Evolutionary conservation across 2,329 filamentous ascomycete genomes (phyloP), one percentile per base, ranked within the genome.

Genomic region (Cordyceps cicadae): DNA sequence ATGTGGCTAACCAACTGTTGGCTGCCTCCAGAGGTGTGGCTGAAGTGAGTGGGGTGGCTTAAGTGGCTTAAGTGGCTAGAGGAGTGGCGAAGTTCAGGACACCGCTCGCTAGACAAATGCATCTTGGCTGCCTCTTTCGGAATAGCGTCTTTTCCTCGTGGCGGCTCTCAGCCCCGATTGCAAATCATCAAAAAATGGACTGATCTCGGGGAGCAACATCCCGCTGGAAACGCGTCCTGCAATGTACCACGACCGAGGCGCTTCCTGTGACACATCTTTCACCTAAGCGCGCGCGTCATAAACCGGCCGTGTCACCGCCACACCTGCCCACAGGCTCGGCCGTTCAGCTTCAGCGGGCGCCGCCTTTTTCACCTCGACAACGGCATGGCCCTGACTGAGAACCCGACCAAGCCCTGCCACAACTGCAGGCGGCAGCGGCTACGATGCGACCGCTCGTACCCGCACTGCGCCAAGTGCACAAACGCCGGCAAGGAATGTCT

Each of bases 371-470:
- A 1, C 29, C 5, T 8, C 29, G 29, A 29, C 29, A 37, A 37
- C 34, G 34, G 34, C 1, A 37, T 64, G 62, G 39, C 14, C 32
- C 51, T 51, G 41, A 54, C 66, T 62, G 65, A 63, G 55, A 64
- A 68, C 59, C 67, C 69, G 43, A 64, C 67, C 55, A 75, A 75
- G 64, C 68, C 72, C 49, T 83, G 80, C 67, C 80, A 83, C 72
- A 82, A 81, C 71, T 83, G 80, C 69, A 77, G 80, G 56, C 78
- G 79, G 59, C 76, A 76, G 63, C 76, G 80, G 60, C 77, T 81
- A 68, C 78, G 78, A 64, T 83, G 80, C 70, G 80, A 83, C 66
- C 75, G 77, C 55, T 76, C 79, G 41, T 70, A 78, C 50, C 80
- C 80, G 54, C 74, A 76, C 63, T 82, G 80, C 69, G 75, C 77